phyloP scores from a whole-genome alignment of 1,139 yeast genomes.

The Yamadazyma atlantica region DNA sequence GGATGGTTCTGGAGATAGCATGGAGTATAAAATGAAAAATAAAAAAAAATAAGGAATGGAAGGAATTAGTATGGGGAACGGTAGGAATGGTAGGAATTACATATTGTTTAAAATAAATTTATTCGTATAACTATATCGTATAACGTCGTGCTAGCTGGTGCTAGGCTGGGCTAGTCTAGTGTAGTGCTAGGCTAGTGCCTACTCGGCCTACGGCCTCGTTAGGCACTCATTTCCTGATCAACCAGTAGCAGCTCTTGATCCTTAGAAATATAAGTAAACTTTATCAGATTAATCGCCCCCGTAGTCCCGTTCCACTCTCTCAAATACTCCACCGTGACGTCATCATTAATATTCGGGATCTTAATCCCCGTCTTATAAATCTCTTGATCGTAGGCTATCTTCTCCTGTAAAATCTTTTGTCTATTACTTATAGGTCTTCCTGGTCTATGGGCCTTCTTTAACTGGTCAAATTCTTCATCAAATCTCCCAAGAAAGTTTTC shows the following conservation, averaged over 20 bases:
- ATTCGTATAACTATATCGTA: too few relatives aligned
- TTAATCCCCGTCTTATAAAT: conserved; percentile 69
- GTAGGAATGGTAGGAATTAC: too few relatives aligned
- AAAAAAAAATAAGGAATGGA: neutral
- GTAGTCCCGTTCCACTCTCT: conserved; percentile 78
- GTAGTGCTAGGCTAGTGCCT: too few relatives aligned
- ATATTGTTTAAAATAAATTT: too few relatives aligned
- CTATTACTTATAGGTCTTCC: conserved; percentile 82
- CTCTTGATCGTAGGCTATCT: conserved; percentile 57
- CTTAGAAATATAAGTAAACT: conserved; percentile 38
- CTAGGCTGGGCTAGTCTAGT: too few relatives aligned
- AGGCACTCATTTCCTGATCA: too few relatives aligned
- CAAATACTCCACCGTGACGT: conserved; percentile 56
- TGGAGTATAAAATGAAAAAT: neutral
- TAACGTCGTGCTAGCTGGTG: too few relatives aligned
- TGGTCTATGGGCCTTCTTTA: conserved; percentile 65
- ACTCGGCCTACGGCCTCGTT: too few relatives aligned
- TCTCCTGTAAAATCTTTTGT: conserved; percentile 66
- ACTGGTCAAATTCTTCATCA: conserved; percentile 65
- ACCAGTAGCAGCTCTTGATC: conserved; percentile 31
- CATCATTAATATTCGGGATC: conserved; percentile 70
- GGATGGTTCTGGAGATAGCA: conserved; percentile 16
- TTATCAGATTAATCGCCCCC: conserved; percentile 74
- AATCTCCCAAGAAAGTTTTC: conserved; percentile 66
- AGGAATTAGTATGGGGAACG: neutral